These are phyloP conservation scores for Candida pseudoviswanathii DNA, from an alignment of 1,139 yeast genomes.

Conservation along the genomic window DNA sequence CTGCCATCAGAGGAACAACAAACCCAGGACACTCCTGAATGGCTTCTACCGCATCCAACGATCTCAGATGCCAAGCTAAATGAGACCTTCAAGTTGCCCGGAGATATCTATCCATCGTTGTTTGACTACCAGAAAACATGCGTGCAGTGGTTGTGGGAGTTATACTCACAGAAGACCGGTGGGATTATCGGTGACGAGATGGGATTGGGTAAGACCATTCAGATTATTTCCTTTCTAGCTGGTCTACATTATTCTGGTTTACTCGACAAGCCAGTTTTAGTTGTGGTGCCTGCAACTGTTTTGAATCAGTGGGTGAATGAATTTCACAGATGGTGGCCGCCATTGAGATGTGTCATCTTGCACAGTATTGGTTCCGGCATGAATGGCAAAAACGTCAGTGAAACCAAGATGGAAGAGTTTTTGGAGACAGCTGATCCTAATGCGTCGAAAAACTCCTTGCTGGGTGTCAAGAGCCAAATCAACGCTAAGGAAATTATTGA, in stretches of 20 bases:
- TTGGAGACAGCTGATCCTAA: slow-evolving; percentile 52
- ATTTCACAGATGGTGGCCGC: slow-evolving; percentile 98
- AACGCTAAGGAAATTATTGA: slow-evolving; percentile 52
- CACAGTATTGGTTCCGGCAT: slow-evolving; percentile 95
- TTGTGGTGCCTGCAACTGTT: slow-evolving; percentile 97
- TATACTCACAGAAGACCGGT: slow-evolving; percentile 83
- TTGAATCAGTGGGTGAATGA: slow-evolving; percentile 96
- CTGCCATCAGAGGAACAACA: slow-evolving; percentile 22
- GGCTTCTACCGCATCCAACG: slow-evolving; percentile 77
- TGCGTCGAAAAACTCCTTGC: slow-evolving; percentile 29
- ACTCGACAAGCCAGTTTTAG: slow-evolving; percentile 73
- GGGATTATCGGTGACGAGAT: slow-evolving; percentile 97
- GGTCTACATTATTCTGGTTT: slow-evolving; percentile 83
- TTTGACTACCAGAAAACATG: slow-evolving; percentile 96
- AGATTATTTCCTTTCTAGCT: slow-evolving; percentile 85
- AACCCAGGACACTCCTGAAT: slow-evolving; percentile 51
- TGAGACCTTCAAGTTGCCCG: slow-evolving; percentile 74
- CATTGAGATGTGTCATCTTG: slow-evolving; percentile 78
- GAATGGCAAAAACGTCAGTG: slow-evolving; percentile 44
- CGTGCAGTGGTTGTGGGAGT: slow-evolving; percentile 79
- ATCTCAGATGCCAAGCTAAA: slow-evolving; percentile 75
- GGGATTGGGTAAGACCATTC: slow-evolving; percentile 97
- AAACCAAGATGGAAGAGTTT: slow-evolving; percentile 52
- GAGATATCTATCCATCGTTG: slow-evolving; percentile 82
- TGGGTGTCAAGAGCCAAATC: slow-evolving; percentile 35